Conservation (phyloP, 805 yeast species). For the Wickerhamomyces queroliae region DNA sequence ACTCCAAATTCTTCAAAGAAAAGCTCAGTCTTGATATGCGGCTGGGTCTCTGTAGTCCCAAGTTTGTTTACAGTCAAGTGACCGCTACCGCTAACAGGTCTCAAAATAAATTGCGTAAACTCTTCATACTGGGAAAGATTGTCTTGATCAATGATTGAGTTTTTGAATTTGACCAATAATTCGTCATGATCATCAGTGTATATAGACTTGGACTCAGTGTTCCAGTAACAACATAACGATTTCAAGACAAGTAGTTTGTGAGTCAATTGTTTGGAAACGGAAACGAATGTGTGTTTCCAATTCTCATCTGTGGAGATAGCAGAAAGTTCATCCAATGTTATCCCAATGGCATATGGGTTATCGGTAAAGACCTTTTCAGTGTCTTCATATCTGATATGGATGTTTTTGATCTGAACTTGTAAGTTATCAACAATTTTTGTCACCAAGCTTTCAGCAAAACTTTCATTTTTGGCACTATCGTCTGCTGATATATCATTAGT, state of each 20-base stretch:
- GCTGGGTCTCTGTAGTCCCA: conserved; percentile 62
- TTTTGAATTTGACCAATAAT: conserved; percentile 42
- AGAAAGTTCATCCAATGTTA: conserved; percentile 78
- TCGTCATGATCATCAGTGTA: conserved; percentile 41
- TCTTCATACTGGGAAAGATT: conserved; percentile 26
- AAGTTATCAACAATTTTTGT: conserved; percentile 91
- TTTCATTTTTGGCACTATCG: conserved; percentile 52
- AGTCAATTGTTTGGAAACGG: conserved; percentile 59
- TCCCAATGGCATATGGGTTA: conserved; percentile 74
- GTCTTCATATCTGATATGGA: conserved; percentile 92
- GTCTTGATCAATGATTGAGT: conserved; percentile 32
- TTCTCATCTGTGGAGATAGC: conserved; percentile 83
- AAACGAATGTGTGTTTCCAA: conserved; percentile 84
- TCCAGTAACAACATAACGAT: conserved; percentile 78
- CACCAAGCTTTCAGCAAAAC: conserved; percentile 80
- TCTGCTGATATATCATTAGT: conserved; percentile 27
- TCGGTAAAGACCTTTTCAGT: conserved; percentile 59
- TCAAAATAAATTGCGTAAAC: conserved; percentile 49
- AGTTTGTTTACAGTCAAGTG: conserved; percentile 72
- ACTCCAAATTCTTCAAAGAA: conserved; percentile 88
- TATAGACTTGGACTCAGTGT: conserved; percentile 54
- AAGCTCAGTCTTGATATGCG: conserved; percentile 69
- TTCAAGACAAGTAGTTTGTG: conserved; percentile 73
- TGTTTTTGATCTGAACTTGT: conserved; percentile 85
- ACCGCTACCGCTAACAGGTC: conserved; percentile 89